Evolutionary conservation across 768 basidiomycete species (phyloP), one percentile per base, ranked within the genome.

Genomic region (Tulasnella sp.): DNA sequence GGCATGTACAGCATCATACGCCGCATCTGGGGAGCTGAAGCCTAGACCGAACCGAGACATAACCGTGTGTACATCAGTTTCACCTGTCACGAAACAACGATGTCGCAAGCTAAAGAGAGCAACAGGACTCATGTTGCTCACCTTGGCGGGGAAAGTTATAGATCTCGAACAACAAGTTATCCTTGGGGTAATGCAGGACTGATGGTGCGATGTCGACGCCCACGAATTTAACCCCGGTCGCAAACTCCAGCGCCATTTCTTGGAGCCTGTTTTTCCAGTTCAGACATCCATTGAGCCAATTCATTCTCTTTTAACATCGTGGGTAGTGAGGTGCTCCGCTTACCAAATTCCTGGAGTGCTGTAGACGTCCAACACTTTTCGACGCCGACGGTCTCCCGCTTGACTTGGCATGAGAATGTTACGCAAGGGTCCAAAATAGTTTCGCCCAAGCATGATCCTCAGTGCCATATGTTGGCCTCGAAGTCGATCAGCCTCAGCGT

Each of bases 81-180:
- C 34, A 15, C 15, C 15, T 38, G 34, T 15, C 34, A 48, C 11
- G 19, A n/a, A 5, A 7, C n/a, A 48, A 7, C 11, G 7, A 48
- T 48, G 11, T 21, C 11, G 11, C 46, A 48, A 48, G n/a, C 46
- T n/a, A 11, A n/a, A 48, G 19, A n/a, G 19, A 19, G 42, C 19
- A 12, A 43, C 12, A 12, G 42, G 42, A 43, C 12, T 19, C 42
- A 38, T 7, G 34, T 7, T 15, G 17, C 46, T 22, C 3, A 49
- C 57, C 57, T 49, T 59, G 48, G 24, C 57, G 12, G 49, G 57
- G 57, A 43, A 59, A 59, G 57, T 59, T 59, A 46, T 59, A 59
- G 25, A 59, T 59, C 57, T 59, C 57, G 48, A 59, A 59, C 7
- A 31, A 25, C 17, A 59, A 19, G 49, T 59, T 59, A 19, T 59